phyloP scores from a whole-genome alignment of 2,329 filamentous ascomycete species.

The Colletotrichum eremochloae region DNA sequence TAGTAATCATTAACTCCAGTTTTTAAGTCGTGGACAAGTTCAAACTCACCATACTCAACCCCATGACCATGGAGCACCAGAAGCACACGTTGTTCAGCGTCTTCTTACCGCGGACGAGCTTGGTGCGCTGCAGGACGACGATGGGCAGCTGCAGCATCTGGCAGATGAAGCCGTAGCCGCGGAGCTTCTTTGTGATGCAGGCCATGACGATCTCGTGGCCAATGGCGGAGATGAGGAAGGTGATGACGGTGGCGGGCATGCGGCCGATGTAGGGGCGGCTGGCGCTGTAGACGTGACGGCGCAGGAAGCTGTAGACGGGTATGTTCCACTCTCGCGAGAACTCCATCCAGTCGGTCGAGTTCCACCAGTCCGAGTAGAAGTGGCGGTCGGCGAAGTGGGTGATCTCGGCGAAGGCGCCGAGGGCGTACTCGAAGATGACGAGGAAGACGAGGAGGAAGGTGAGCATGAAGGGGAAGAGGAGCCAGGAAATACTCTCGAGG shows the following conservation, averaged over 20 bases:
- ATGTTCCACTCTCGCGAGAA: slow-evolving; percentile 98
- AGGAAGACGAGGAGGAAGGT: slow-evolving; percentile 96
- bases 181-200: slow-evolving; percentile 96
- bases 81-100: slow-evolving; percentile 91
- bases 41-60: slow-evolving; percentile 79
- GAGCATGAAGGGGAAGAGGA: slow-evolving; percentile 97
- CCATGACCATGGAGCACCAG: slow-evolving; percentile 92
- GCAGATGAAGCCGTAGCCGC: slow-evolving; percentile 92
- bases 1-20: slow-evolving; percentile 35
- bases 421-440: slow-evolving; percentile 97
- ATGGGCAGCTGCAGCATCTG: slow-evolving; percentile 99
- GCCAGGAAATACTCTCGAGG: slow-evolving; percentile 88
- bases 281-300: slow-evolving; percentile 92
- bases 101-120: slow-evolving; percentile 78
- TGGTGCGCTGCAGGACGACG: slow-evolving; percentile 88
- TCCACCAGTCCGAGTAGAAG: slow-evolving; percentile 88
- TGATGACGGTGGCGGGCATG: slow-evolving; percentile 84
- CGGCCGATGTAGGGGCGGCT: slow-evolving; percentile 82
- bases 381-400: slow-evolving; percentile 93
- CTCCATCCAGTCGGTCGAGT: slow-evolving; percentile 90
- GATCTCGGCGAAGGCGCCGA: slow-evolving; percentile 95
- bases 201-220: slow-evolving; percentile 97
- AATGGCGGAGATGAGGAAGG: slow-evolving; percentile 89
- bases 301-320: slow-evolving; percentile 96
- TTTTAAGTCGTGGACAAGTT: slow-evolving; percentile 5